A percentile compares a stretch with the other conserved stretches of the same genome.
Evolutionary conservation across 2,329 filamentous ascomycete genomes (phyloP).

Genomic region (Penicillium crustosum): DNA sequence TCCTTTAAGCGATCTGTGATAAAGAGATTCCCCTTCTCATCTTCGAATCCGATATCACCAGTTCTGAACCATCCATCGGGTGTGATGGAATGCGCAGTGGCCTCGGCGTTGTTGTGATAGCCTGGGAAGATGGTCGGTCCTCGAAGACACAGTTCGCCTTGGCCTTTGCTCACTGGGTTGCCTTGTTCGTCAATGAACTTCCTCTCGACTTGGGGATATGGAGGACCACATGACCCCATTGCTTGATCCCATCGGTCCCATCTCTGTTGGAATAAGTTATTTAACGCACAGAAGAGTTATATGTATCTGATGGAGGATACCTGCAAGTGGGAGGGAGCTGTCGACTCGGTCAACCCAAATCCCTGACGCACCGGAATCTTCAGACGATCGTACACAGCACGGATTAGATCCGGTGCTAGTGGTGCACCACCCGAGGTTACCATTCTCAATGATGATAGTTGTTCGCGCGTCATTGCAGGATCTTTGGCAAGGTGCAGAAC

Average conservation of each 20-base stretch:
- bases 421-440: no score
- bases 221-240: slow-evolving; percentile 16
- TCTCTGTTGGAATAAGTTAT: slow-evolving; percentile 2
- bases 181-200: slow-evolving; percentile 9
- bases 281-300: no score
- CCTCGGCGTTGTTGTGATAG: slow-evolving; percentile 68
- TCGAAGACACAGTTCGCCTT: slow-evolving; percentile 63
- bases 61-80: slow-evolving; percentile 73
- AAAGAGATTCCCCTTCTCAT: slow-evolving; percentile 72
- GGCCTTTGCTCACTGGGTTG: background rate
- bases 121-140: slow-evolving; percentile 76
- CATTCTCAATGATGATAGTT: no score
- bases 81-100: slow-evolving; percentile 66
- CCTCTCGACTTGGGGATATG: slow-evolving; percentile 16
- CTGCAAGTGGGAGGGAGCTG: slow-evolving; percentile 14
- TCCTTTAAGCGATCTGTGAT: slow-evolving; percentile 74
- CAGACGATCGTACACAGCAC: no score
- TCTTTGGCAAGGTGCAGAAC: slow-evolving; percentile 8
- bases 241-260: slow-evolving; percentile 18
- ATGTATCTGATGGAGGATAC: background rate
- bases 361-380: no score
- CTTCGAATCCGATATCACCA: slow-evolving; percentile 71
- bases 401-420: no score
- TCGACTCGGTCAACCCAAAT: no score
- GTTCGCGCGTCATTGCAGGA: no score